A percentile compares a stretch with the other conserved stretches of the same genome.
These are phyloP conservation scores for Globisporangium camurandrum DNA, from an alignment of 352 stramenopile genomes.

Conservation along the genomic window DNA sequence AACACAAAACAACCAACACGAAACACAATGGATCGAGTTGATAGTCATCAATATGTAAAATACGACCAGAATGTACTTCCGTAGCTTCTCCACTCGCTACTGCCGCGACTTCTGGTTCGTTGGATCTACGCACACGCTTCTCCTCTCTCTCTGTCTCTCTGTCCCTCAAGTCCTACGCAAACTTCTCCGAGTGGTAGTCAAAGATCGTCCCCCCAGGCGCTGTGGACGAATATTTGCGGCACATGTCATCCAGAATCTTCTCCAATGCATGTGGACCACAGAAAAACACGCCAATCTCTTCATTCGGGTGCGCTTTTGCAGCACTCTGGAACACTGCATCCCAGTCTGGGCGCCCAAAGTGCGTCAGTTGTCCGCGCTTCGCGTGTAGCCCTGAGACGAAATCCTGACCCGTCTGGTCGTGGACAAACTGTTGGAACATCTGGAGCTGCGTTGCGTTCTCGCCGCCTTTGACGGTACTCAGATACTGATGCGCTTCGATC, in stretches of 20 bases:
- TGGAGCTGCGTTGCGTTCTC: conserved; percentile 69
- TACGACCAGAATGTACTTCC: no score
- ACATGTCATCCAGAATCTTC: conserved; percentile 62
- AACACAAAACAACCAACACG: no score
- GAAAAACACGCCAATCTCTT: conserved; percentile 86
- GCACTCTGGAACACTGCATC: conserved; percentile 61
- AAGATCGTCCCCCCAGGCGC: conserved; percentile 49
- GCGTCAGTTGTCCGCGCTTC: conserved; percentile 59
- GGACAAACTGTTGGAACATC: conserved; percentile 83
- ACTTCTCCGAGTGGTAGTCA: conserved; percentile 84
- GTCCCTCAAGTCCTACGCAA: conserved; percentile 28
- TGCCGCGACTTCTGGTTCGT: not conserved
- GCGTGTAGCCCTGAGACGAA: conserved; percentile 70
- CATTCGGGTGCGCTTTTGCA: conserved; percentile 31
- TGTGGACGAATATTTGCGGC: conserved; percentile 56
- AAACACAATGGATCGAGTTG: not conserved
- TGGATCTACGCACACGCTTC: not conserved
- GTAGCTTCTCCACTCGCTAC: no score
- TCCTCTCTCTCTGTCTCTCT: conserved; percentile 1
- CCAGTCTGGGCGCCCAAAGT: conserved; percentile 86
- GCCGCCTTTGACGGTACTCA: conserved; percentile 70
- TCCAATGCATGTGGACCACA: conserved; percentile 77
- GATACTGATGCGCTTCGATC: conserved; percentile 79
- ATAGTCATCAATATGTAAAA: no score
- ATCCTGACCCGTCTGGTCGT: conserved; percentile 67